A percentile compares a stretch with the other conserved stretches of the same genome.
Conservation (phyloP, 192 early-diverging fungal genomes). For the Fimicolochytrium jonesii region DNA sequence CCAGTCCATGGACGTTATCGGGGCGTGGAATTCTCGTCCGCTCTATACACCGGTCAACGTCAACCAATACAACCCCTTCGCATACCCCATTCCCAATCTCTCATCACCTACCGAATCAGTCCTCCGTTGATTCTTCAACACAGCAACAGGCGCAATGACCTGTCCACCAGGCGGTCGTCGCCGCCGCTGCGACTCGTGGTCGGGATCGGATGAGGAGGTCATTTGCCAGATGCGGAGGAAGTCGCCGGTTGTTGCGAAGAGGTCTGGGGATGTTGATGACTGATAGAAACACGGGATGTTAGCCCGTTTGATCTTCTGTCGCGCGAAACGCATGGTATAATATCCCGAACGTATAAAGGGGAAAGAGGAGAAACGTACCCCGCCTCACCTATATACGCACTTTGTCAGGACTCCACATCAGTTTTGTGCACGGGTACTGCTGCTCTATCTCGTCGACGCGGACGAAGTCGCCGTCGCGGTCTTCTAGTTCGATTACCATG, state of each 20-base stretch:
- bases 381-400: conserved; percentile 29
- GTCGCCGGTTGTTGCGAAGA: conserved; percentile 87
- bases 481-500: conserved; percentile 58
- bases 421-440: conserved; percentile 86
- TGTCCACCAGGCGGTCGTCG: background rate
- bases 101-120: conserved; percentile 3
- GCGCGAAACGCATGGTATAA: no score
- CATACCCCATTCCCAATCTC: no score
- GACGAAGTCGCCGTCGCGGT: conserved; percentile 58
- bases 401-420: conserved; percentile 79
- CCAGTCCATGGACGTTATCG: conserved; percentile 97
- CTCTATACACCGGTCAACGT: background rate
- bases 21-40: conserved; percentile 76
- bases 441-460: conserved; percentile 71
- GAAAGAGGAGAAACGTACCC: no score
- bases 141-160: background rate
- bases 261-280: conserved; percentile 45
- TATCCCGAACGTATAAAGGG: no score
- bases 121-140: conserved; percentile 11
- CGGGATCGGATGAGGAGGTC: conserved; percentile 3
- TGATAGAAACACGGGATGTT: conserved; percentile 9
- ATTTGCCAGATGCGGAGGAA: conserved; percentile 87
- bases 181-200: no score
- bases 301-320: background rate
- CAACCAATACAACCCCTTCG: no score